Percentiles rank a stretch among this genome's conserved stretches.
Evolutionary conservation across 2,329 filamentous ascomycete genomes (phyloP).

Genomic region (Penicillium sp.): DNA sequence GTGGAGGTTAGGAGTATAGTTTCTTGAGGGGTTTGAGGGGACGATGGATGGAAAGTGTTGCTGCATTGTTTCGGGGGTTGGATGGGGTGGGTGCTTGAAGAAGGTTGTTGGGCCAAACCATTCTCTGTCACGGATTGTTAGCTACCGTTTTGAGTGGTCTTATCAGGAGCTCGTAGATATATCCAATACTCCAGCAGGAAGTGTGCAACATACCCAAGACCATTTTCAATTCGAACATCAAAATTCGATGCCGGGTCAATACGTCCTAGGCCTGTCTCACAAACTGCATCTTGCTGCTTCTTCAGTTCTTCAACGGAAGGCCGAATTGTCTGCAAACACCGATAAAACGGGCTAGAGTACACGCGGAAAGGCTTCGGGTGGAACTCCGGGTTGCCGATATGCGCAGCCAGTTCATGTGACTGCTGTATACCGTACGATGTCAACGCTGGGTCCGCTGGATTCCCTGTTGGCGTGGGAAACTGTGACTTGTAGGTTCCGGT

Average conservation of each 20-base stretch:
- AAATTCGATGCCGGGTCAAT: constrained; percentile 39
- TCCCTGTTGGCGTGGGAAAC: constrained; percentile 80
- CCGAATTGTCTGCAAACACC: constrained; percentile 79
- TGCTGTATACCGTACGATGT: constrained; percentile 85
- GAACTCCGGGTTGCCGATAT: constrained; percentile 33
- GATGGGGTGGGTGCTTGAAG: constrained; percentile 82
- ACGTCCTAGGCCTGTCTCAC: constrained; percentile 22
- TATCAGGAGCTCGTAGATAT: neutral
- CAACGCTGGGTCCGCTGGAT: constrained; percentile 82
- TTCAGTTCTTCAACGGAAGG: constrained; percentile 56
- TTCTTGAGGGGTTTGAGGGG: constrained; percentile 51
- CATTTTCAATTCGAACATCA: constrained; percentile 53
- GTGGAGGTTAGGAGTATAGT: constrained; percentile 63
- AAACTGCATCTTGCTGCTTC: constrained; percentile 18
- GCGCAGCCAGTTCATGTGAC: constrained; percentile 69
- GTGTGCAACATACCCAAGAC: constrained; percentile 47
- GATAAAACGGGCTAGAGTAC: constrained; percentile 84
- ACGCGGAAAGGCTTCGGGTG: constrained; percentile 53
- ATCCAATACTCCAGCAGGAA: neutral
- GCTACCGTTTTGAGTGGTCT: neutral
- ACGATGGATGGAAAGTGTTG: constrained; percentile 59
- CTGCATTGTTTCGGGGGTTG: constrained; percentile 62
- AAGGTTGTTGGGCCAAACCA: constrained; percentile 82
- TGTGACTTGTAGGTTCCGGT: constrained; percentile 76
- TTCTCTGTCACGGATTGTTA: constrained; percentile 57